A percentile compares a stretch with the other conserved stretches of the same genome.
These are phyloP conservation scores for Rhipidocladum racemiflorum DNA, from an alignment of 176 grass and related monocot species.

Conservation along the genomic window DNA sequence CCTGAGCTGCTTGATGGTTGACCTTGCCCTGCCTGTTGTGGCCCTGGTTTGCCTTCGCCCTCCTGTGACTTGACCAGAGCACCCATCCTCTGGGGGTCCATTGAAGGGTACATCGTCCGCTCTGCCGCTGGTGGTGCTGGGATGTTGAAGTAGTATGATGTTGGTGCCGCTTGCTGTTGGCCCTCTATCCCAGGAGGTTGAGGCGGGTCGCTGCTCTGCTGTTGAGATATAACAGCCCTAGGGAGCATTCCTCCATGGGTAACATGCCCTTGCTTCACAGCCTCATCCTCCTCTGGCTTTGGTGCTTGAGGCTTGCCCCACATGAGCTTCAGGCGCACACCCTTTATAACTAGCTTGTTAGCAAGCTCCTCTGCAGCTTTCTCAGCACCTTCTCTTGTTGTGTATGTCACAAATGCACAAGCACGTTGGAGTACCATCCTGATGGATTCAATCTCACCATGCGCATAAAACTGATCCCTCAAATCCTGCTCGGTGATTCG, in stretches of 20 bases:
- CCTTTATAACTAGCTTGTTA: constrained; percentile 95
- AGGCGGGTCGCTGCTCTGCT: constrained; percentile 64
- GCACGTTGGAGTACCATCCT: constrained; percentile 91
- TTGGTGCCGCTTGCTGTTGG: constrained; percentile 41
- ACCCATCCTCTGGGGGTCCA: constrained; percentile 98
- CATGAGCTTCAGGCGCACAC: constrained; percentile 90
- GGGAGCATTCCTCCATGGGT: constrained; percentile 80
- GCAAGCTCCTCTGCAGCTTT: constrained; percentile 86
- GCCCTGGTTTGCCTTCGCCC: constrained; percentile 36
- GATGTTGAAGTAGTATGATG: constrained; percentile 83
- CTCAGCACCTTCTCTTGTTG: constrained; percentile 85
- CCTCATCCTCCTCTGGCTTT: constrained; percentile 64
- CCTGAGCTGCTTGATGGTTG: constrained; percentile 53
- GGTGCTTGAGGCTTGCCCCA: constrained; percentile 85
- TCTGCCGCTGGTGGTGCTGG: constrained; percentile 53
- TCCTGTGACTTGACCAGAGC: constrained; percentile 62
- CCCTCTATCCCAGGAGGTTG: constrained; percentile 56
- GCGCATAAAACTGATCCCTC: constrained; percentile 86
- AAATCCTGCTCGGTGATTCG: constrained; percentile 79
- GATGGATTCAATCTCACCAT: constrained; percentile 96
- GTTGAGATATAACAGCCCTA: constrained; percentile 88
- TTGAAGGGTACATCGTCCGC: constrained; percentile 74
- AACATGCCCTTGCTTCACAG: constrained; percentile 60
- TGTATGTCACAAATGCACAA: constrained; percentile 86
- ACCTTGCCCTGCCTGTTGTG: constrained; percentile 40